These are phyloP conservation scores for Kazachstania bromeliacearum DNA, from an alignment of 805 yeast species.

Conservation along the genomic window DNA sequence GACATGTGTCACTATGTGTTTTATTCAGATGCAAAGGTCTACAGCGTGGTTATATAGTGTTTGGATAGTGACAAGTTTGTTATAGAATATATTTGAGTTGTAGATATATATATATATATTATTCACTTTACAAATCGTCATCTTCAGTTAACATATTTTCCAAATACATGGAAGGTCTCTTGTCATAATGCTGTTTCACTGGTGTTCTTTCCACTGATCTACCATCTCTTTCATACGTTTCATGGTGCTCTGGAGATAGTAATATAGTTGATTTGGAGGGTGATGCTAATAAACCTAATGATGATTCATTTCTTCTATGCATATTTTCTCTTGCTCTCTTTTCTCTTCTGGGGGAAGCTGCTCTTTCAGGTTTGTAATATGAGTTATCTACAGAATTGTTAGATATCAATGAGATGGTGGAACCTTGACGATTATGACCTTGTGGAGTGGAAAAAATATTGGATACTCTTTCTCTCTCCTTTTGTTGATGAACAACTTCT, in stretches of 20 bases:
- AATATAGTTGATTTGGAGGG: constrained; percentile 1
- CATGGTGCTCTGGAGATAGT: constrained; percentile 1
- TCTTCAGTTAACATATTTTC: constrained; percentile 20
- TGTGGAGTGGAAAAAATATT: neutral
- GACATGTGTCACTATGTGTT: too few species aligned
- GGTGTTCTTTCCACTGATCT: neutral
- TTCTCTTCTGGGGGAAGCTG: constrained; percentile 26
- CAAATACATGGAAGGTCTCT: constrained; percentile 23
- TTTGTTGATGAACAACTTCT: constrained; percentile 50
- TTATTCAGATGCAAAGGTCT: too few species aligned
- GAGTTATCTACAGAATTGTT: neutral
- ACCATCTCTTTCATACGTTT: neutral
- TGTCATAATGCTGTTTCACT: constrained; percentile 6
- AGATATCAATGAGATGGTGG: neutral
- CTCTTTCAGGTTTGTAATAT: constrained; percentile 20
- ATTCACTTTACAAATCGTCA: too few species aligned
- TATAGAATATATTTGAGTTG: too few species aligned
- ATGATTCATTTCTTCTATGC: constrained; percentile 33
- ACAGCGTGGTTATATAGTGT: too few species aligned
- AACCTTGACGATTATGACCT: neutral
- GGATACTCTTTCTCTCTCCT: constrained; percentile 5
- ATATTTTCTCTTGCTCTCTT: constrained; percentile 24
- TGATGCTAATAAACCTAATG: constrained; percentile 23
- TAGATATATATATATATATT: too few species aligned
- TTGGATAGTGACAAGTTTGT: too few species aligned